Percentiles rank a stretch among this genome's conserved stretches.
These are phyloP conservation scores for Cercospora sp. DNA, from an alignment of 2,329 filamentous ascomycete genomes.

Conservation along the genomic window DNA sequence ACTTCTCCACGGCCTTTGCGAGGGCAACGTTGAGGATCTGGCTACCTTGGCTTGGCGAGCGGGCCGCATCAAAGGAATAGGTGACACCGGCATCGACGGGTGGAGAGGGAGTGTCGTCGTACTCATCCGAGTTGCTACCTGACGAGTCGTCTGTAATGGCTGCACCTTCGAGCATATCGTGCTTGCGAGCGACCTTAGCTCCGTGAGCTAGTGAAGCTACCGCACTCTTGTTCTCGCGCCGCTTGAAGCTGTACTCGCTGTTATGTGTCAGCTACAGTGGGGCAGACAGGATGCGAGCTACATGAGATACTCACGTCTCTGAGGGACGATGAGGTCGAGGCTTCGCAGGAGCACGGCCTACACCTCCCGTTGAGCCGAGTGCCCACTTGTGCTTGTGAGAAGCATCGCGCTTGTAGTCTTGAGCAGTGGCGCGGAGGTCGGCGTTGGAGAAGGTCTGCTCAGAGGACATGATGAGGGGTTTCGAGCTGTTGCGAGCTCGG, in stretches of 20 bases:
- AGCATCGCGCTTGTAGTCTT: slow-evolving; percentile 55
- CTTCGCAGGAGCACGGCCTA: slow-evolving; percentile 35
- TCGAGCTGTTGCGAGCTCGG: neutral
- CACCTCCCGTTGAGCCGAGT: slow-evolving; percentile 42
- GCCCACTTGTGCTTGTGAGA: slow-evolving; percentile 55
- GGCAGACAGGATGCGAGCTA: neutral
- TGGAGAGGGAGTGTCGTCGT: slow-evolving; percentile 49
- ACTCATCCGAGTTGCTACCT: slow-evolving; percentile 48
- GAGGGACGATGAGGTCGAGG: slow-evolving; percentile 38
- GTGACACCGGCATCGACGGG: slow-evolving; percentile 52
- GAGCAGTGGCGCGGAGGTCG: slow-evolving; percentile 57
- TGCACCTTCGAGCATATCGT: slow-evolving; percentile 46
- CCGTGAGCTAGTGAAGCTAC: slow-evolving; percentile 34
- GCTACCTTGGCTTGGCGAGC: slow-evolving; percentile 55
- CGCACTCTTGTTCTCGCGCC: slow-evolving; percentile 34
- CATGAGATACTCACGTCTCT: slow-evolving; percentile 35
- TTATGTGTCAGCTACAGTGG: slow-evolving; percentile 13
- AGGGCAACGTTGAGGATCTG: slow-evolving; percentile 60
- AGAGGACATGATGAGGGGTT: slow-evolving; percentile 44
- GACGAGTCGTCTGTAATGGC: slow-evolving; percentile 42
- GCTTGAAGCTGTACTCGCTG: slow-evolving; percentile 34
- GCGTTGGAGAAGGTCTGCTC: slow-evolving; percentile 50
- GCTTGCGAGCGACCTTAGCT: slow-evolving; percentile 43
- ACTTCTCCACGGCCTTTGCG: slow-evolving; percentile 59
- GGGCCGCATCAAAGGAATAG: slow-evolving; percentile 56